These are phyloP conservation scores for Triticum monococcum DNA, from an alignment of 176 grass and related monocot genomes.

Conservation along the genomic window DNA sequence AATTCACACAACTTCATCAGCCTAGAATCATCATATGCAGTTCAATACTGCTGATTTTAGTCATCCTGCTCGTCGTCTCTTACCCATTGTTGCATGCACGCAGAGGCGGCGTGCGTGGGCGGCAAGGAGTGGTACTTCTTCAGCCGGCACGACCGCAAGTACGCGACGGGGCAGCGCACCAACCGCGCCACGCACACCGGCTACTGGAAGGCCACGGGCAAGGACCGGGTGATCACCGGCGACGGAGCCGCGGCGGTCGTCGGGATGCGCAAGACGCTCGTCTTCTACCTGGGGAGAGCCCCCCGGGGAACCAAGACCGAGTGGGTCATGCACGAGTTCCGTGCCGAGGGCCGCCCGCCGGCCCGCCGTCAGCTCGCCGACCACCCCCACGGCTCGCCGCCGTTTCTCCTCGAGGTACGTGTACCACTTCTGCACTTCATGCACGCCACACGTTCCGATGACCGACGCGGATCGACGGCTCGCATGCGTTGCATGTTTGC, in stretches of 20 bases:
- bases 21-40: too few species aligned
- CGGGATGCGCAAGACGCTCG: conserved; percentile 83
- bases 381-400: neutral
- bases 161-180: conserved; percentile 69
- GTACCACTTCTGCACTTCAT: neutral
- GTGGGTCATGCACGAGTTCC: conserved; percentile 90
- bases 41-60: too few species aligned
- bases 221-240: conserved; percentile 46
- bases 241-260: conserved; percentile 19
- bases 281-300: conserved; percentile 78
- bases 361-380: neutral
- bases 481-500: neutral
- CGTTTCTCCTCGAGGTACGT: conserved; percentile 17
- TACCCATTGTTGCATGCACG: neutral
- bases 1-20: too few species aligned
- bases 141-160: conserved; percentile 82
- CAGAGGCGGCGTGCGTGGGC: conserved; percentile 39
- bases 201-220: conserved; percentile 86
- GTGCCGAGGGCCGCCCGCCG: conserved; percentile 36
- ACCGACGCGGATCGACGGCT: neutral
- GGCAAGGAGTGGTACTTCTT: conserved; percentile 79
- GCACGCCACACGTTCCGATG: neutral
- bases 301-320: conserved; percentile 67
- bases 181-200: conserved; percentile 73
- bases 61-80: neutral